Percentiles rank a stretch among this genome's conserved stretches.
Conservation (phyloP, 495 filamentous ascomycete genomes). For the Neurospora sp. region DNA sequence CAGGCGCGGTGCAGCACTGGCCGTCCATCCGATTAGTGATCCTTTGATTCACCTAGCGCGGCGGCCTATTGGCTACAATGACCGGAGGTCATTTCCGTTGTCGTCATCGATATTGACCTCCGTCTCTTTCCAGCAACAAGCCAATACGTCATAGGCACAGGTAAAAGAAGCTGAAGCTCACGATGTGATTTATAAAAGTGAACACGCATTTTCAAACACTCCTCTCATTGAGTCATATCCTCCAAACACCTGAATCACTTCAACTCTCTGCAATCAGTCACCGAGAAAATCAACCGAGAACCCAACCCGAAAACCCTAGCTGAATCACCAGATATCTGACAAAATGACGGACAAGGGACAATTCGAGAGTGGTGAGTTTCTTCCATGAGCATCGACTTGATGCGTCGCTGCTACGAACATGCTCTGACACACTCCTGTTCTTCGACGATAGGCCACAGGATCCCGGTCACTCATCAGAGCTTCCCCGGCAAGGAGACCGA, state of each 20-base stretch:
- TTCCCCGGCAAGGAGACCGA: slow-evolving; percentile 60
- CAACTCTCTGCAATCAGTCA: not conserved
- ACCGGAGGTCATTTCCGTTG: not conserved
- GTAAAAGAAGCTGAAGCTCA: not conserved
- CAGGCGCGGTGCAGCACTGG: not conserved
- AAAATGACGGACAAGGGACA: slow-evolving; percentile 32
- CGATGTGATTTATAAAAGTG: not conserved
- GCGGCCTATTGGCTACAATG: not conserved
- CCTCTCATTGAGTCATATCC: not conserved
- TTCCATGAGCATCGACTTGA: not conserved
- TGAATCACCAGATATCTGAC: not conserved
- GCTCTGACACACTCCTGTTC: not conserved
- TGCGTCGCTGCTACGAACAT: not conserved
- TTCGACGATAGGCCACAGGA: slow-evolving; percentile 47
- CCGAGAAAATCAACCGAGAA: not conserved
- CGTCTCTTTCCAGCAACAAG: not conserved
- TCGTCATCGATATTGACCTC: not conserved
- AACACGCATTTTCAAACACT: not conserved
- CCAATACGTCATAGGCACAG: not conserved
- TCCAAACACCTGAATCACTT: not conserved
- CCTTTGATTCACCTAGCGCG: not conserved
- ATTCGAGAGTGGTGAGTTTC: slow-evolving; percentile 41
- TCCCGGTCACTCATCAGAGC: slow-evolving; percentile 57
- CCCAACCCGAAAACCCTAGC: not conserved
- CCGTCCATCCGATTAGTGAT: not conserved